Percentiles rank a stretch among this genome's conserved stretches.
phyloP scores from a whole-genome alignment of 2,329 filamentous ascomycete species.

The Coleophoma crateriformis region DNA sequence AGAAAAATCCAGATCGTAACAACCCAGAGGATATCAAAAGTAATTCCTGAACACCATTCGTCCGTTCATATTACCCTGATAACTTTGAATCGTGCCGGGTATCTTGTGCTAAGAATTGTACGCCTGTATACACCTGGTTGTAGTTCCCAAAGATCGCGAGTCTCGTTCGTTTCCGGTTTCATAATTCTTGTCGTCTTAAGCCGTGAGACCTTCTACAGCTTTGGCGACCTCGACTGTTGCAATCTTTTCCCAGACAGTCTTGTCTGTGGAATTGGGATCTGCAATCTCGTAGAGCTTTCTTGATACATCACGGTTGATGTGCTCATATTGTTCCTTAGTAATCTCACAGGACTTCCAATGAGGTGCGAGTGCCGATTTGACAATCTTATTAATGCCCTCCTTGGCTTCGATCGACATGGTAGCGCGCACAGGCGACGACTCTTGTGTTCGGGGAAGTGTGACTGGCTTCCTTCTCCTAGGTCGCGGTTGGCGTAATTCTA shows the following conservation, averaged over 20 bases:
- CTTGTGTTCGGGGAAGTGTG: slow-evolving; percentile 31
- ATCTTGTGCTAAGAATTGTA: not conserved
- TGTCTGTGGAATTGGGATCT: slow-evolving; percentile 44
- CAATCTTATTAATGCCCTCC: slow-evolving; percentile 82
- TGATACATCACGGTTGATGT: slow-evolving; percentile 86
- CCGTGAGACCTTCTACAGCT: slow-evolving; percentile 57
- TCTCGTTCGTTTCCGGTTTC: slow-evolving; percentile 1
- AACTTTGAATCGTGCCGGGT: not conserved
- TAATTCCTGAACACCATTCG: too few relatives aligned
- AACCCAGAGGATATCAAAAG: too few relatives aligned
- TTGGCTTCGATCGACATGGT: slow-evolving; percentile 77
- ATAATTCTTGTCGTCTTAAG: slow-evolving; percentile 26
- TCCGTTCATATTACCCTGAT: not conserved
- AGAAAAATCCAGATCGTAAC: too few relatives aligned
- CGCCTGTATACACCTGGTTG: not conserved
- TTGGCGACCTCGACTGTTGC: slow-evolving; percentile 74
- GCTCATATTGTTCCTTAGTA: slow-evolving; percentile 84
- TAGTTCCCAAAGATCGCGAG: too few relatives aligned
- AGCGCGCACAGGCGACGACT: slow-evolving; percentile 62
- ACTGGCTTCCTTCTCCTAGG: slow-evolving; percentile 20
- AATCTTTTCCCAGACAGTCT: slow-evolving; percentile 68
- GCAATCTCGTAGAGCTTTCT: slow-evolving; percentile 74
- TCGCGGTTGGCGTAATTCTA: slow-evolving; percentile 24
- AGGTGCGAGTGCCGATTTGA: slow-evolving; percentile 75
- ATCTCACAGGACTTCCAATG: slow-evolving; percentile 71